phyloP scores from a whole-genome alignment of 257 asterid species.

The Galeopsis tetrahit region DNA sequence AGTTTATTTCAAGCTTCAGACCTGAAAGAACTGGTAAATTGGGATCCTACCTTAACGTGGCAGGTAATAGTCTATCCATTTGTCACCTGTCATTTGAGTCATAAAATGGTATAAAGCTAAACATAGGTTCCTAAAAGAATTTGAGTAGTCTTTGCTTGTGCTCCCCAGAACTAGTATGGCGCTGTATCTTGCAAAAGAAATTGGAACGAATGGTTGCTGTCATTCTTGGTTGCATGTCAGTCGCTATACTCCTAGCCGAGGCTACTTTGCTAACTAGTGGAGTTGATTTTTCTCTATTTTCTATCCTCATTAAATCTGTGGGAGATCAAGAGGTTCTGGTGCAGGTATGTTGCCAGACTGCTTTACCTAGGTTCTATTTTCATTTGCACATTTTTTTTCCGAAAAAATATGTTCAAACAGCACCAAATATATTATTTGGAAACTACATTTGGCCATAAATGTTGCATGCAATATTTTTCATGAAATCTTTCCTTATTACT shows the following conservation, averaged over 20 bases:
- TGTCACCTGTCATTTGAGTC: slow-evolving; percentile 23
- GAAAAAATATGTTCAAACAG: background rate
- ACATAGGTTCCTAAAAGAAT: slow-evolving; percentile 14
- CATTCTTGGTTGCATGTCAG: slow-evolving; percentile 95
- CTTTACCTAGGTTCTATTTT: slow-evolving; percentile 25
- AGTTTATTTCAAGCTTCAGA: slow-evolving; percentile 86
- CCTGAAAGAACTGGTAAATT: slow-evolving; percentile 69
- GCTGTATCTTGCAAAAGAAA: slow-evolving; percentile 83
- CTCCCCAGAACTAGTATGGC: slow-evolving; percentile 85
- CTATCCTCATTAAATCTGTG: slow-evolving; percentile 86
- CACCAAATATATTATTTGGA: background rate
- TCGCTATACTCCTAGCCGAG: slow-evolving; percentile 91
- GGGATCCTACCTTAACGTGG: slow-evolving; percentile 72
- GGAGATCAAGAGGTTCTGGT: slow-evolving; percentile 90
- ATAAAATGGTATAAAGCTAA: slow-evolving; percentile 19
- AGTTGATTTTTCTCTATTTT: slow-evolving; percentile 93
- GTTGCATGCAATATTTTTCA: background rate
- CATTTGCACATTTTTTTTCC: background rate
- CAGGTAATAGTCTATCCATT: slow-evolving; percentile 54
- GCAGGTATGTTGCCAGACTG: slow-evolving; percentile 64
- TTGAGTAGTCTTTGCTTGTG: slow-evolving; percentile 28
- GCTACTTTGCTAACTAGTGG: slow-evolving; percentile 95
- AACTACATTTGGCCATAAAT: background rate
- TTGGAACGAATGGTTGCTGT: slow-evolving; percentile 70
- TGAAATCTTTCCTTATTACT: background rate